Base-by-base conservation (phyloP, 129 eudicot species). In the Lonicera japonica region DNA sequence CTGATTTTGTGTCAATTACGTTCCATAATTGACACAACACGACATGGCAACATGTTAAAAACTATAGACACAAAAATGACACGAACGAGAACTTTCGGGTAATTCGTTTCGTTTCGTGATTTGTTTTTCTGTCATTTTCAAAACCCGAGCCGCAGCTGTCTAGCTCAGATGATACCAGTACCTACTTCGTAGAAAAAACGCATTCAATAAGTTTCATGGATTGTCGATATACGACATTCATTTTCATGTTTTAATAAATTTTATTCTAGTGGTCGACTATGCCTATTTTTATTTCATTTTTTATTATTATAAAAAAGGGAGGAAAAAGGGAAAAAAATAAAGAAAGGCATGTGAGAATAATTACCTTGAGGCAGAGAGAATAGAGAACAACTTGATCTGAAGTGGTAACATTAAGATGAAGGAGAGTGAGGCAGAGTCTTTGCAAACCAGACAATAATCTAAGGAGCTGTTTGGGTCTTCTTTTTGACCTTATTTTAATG, bases 281-380 rank as follows among this genome's bases (percentile, higher is more conserved):
- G n/a, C n/a, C n/a, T n/a, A n/a, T n/a, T n/a, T n/a, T 8, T 22
- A 7, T 51, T 25, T 23, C 19, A 45, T 11, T 21, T 20, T 40
- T 5, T 43, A 45, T 21, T 5, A 47, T 48, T 25, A 54, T 12
- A 54, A 11, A 38, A 40, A 66, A 34, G n/a, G n/a, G 21, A 38
- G 21, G 3, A 0, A 54, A 8, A 1, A 55, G n/a, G n/a, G 10
- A 8, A 9, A 9, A 24, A 29, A 6, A 29, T n/a, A 29, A 29
- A 29, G 2, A 29, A 29, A 29, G 36, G 4, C 36, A 29, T 29
- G 36, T 29, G 2, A 29, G 36, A 29, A 29, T 2, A 38, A 52
- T 0, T 6, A 76, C 81, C 81, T 76, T 76, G 25, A 76, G 23
- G 45, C 73, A 56, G 19, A 76, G 41, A 40, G 73, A 76, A 52